Evolutionary conservation across 2,329 filamentous ascomycete genomes (phyloP).

Genomic region (Elsinoe arachidis): DNA sequence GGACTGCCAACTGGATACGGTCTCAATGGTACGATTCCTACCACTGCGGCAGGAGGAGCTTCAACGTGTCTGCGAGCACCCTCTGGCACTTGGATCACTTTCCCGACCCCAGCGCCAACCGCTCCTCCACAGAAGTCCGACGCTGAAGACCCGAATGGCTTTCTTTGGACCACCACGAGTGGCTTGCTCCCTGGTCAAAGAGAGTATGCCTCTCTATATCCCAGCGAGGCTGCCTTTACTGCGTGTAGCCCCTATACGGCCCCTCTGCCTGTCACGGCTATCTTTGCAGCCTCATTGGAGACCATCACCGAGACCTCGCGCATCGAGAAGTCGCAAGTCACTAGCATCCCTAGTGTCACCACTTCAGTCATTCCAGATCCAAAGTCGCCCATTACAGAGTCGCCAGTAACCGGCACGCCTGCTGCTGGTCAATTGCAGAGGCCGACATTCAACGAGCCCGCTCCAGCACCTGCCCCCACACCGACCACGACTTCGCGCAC

Average conservation of each 20-base stretch:
- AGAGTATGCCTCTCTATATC: neutral
- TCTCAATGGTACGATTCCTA: neutral
- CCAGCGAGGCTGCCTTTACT: neutral
- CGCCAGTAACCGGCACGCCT: neutral
- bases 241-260: neutral
- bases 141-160: neutral
- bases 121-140: neutral
- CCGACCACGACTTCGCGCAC: constrained; percentile 37
- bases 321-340: neutral
- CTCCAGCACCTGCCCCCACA: neutral
- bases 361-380: neutral
- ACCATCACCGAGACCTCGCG: constrained; percentile 1
- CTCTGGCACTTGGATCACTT: neutral
- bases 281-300: neutral
- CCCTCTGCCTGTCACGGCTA: neutral
- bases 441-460: neutral
- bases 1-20: neutral
- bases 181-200: neutral
- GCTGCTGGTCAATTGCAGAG: neutral
- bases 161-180: neutral
- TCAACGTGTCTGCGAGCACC: neutral
- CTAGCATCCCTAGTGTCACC: neutral
- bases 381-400: neutral
- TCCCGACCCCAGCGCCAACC: neutral
- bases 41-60: neutral